These are phyloP conservation scores for Rhizopogon vulgaris DNA, from an alignment of 768 basidiomycete species.

Conservation along the genomic window DNA sequence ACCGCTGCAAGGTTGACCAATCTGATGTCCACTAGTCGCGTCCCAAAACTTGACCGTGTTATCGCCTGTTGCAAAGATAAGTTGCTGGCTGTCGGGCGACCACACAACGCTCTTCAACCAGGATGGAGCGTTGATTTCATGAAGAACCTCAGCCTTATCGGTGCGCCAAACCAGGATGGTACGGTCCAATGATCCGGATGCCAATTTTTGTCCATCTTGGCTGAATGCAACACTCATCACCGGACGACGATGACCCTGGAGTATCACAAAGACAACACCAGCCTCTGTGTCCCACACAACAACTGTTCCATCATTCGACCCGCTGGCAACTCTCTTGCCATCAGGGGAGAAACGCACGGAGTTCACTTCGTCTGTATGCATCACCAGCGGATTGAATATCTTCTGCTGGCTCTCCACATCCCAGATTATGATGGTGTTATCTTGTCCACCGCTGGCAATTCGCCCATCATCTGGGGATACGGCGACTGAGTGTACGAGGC, in stretches of 20 bases:
- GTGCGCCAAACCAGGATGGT: no score
- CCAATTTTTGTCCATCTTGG: slow-evolving; percentile 64
- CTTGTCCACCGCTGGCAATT: background rate
- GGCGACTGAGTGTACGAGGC: background rate
- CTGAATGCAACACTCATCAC: slow-evolving; percentile 65
- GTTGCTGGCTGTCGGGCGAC: no score
- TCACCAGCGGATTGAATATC: slow-evolving; percentile 1
- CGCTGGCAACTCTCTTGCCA: background rate
- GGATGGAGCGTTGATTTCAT: no score
- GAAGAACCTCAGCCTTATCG: no score
- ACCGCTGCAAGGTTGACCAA: background rate
- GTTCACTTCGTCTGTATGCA: background rate
- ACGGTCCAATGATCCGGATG: slow-evolving; percentile 30
- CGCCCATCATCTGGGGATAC: background rate
- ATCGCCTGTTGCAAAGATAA: background rate
- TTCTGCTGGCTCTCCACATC: background rate
- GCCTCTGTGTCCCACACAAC: background rate
- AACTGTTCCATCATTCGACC: background rate
- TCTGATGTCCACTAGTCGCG: background rate
- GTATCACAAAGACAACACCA: background rate
- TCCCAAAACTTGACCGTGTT: background rate
- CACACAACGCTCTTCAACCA: no score
- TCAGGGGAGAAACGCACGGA: slow-evolving; percentile 1
- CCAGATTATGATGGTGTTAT: slow-evolving; percentile 66
- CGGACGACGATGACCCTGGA: background rate